Evolutionary conservation across 345 rosid species (phyloP), one percentile per base, ranked within the genome.

Genomic region (Citrus hindsii): DNA sequence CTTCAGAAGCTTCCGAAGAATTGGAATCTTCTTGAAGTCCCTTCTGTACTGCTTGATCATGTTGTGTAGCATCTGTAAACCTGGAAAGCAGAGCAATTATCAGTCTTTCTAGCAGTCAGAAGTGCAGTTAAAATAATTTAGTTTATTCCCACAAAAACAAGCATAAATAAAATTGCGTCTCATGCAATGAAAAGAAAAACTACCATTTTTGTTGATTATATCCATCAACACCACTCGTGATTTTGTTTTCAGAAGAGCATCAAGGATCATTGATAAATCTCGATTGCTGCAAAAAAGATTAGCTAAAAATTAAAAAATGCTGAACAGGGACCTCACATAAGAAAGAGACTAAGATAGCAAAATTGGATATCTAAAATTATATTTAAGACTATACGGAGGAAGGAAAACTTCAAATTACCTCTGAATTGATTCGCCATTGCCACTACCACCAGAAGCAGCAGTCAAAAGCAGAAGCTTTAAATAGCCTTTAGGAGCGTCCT

Each of bases 231-330:
- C 99, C 51, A 79, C 69, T 80, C 92, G 84, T n/a, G 99, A 96
- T 83, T 90, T 94, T 82, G 99, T 94, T 86, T 96, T 96, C 74
- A 96, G 86, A 78, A 96, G 91, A n/a, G 97, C 99, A 89, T 94
- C 99, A 69, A 96, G 98, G 78, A 96, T 92, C 98, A 96, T 96
- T 65, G 99, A 96, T 78, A 96, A 96, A 82, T 96, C 99, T 77
- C 97, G 95, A 85, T 92, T 96, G 88, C 99, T 96, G 94, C 87
- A 82, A 82, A 28, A 85, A 28, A 79, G 78, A 79, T 74, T 79
- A 82, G 73, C 61, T 13, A 85, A 37, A 74, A 74, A 59, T 69
- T 82, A 71, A 38, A 64, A 83, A 73, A 60, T 53, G 24, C 28
- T 75, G 81, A 71, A 73, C 46, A 76, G 73, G 56, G 24, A 67